Evolutionary conservation across 345 rosid genomes (phyloP), one percentile per base, ranked within the genome.

Genomic region (Theobroma cacao): DNA sequence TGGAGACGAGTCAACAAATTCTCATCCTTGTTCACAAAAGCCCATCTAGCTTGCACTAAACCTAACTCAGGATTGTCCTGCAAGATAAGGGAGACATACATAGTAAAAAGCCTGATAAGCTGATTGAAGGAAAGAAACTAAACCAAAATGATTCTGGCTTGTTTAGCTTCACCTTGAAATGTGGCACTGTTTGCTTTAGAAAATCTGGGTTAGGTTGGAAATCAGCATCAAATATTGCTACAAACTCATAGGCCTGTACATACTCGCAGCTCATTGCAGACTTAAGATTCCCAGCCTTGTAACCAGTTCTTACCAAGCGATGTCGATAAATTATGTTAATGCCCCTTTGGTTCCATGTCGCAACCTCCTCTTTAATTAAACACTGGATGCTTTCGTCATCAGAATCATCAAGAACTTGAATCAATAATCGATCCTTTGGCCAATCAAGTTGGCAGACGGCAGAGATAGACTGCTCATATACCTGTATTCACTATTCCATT

Each of bases 251-350:
- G 59, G 86, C 91, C 79, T 83, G 85, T 4, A 91, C 89, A 79
- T 91, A 91, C 77, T 92, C 95, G 79, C 92, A 92, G 79, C 91
- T 81, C 93, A 92, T 91, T 18, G 97, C 95, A 5, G 97, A 93
- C 77, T 91, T 93, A 78, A 93, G 97, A 87, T 93, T 93, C 73
- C 97, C 97, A 75, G 97, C 97, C 87, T 93, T 93, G 68, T 93
- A 93, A 78, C 95, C 97, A 4, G 95, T 93, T 83, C 97, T 86
- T 76, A 89, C 83, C 80, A 87, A 76, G 7, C 97, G 93, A 80
- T 91, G 97, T 62, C 89, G 77, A 75, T 93, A 93, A 77, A 89
- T 83, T 82, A 93, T 91, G 84, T 88, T 89, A 74, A 93, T 72
- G 65, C 92, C 95, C 85, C 80, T 89, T 78, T 91, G 94, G 64